phyloP scores from a whole-genome alignment of 2,329 filamentous ascomycete species.

The Paradendryphiella salina region DNA sequence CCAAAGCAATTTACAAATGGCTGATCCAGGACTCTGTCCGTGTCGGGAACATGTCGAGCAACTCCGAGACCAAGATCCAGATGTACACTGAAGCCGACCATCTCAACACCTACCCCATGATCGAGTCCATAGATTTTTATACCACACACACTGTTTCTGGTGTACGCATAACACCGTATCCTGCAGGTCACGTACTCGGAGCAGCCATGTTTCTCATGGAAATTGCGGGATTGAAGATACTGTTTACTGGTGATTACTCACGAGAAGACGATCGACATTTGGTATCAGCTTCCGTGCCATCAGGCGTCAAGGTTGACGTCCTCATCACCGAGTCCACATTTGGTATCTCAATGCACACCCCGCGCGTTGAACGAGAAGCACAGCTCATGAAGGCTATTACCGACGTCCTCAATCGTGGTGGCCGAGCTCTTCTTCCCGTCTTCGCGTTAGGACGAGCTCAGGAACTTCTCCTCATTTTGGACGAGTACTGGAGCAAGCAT shows the following conservation, averaged over 20 bases:
- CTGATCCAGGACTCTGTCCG: slow-evolving; percentile 95
- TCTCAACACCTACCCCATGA: slow-evolving; percentile 86
- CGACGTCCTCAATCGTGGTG: slow-evolving; percentile 84
- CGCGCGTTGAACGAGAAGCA: slow-evolving; percentile 85
- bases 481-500: slow-evolving; percentile 95
- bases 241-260: slow-evolving; percentile 98
- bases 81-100: slow-evolving; percentile 97
- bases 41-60: slow-evolving; percentile 71
- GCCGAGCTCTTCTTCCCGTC: slow-evolving; percentile 89
- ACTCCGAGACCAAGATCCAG: slow-evolving; percentile 64
- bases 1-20: slow-evolving; percentile 99
- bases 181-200: slow-evolving; percentile 95
- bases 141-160: slow-evolving; percentile 97
- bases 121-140: slow-evolving; percentile 97
- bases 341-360: slow-evolving; percentile 90
- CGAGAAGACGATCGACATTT: slow-evolving; percentile 94
- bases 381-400: slow-evolving; percentile 96
- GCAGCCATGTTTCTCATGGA: slow-evolving; percentile 98
- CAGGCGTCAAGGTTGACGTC: slow-evolving; percentile 88
- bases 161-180: slow-evolving; percentile 94
- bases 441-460: slow-evolving; percentile 94
- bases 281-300: slow-evolving; percentile 88
- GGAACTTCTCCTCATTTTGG: slow-evolving; percentile 88
- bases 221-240: slow-evolving; percentile 92
- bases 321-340: slow-evolving; percentile 98